These are phyloP conservation scores for Populus simonii DNA, from an alignment of 345 rosid genomes.

Conservation along the genomic window DNA sequence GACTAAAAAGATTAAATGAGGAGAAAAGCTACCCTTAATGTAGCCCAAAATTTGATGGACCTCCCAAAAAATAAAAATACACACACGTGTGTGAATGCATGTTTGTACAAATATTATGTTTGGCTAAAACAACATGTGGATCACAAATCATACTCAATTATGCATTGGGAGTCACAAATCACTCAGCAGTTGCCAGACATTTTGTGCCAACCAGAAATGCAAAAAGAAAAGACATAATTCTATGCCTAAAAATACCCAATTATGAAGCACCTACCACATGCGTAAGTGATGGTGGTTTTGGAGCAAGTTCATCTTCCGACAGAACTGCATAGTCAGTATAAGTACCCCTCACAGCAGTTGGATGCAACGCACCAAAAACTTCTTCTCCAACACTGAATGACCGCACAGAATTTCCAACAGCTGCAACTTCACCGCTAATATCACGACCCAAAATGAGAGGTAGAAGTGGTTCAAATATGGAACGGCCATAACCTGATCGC, in stretches of 20 bases:
- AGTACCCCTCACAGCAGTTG: constrained; percentile 94
- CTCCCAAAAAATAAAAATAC: no score
- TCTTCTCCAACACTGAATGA: constrained; percentile 68
- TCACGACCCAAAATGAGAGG: constrained; percentile 94
- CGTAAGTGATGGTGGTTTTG: constrained; percentile 65
- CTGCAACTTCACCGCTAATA: constrained; percentile 87
- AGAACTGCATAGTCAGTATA: constrained; percentile 81
- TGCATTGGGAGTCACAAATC: not conserved
- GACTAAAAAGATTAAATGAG: no score
- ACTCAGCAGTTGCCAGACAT: not conserved
- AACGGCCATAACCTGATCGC: constrained; percentile 96
- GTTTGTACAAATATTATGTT: no score
- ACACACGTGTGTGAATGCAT: no score
- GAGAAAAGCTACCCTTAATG: no score
- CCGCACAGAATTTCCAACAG: constrained; percentile 63
- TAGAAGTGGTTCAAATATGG: constrained; percentile 76
- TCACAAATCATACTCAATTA: no score
- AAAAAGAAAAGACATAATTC: not conserved
- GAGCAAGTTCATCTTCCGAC: constrained; percentile 71
- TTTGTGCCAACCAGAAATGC: not conserved
- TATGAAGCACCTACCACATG: constrained; percentile 54
- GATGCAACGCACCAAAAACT: constrained; percentile 97
- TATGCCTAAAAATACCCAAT: not conserved
- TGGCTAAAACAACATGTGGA: no score
- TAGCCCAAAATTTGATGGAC: no score